These are phyloP conservation scores for Rosa rugosa DNA, from an alignment of 306 rosid genomes.

Conservation along the genomic window DNA sequence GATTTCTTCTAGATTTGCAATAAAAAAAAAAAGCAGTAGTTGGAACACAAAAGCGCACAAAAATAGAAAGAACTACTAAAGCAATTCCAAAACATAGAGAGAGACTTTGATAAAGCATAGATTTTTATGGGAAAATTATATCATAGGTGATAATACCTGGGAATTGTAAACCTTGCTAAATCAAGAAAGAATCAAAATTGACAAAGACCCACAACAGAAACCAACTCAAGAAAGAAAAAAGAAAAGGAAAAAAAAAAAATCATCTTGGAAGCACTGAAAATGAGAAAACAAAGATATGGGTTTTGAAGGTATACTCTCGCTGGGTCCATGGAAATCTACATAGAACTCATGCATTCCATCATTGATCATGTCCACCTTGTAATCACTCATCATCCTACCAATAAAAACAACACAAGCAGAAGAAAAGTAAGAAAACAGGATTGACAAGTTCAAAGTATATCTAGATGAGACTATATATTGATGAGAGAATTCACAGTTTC, in stretches of 20 bases:
- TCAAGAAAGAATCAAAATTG: slow-evolving; percentile 12
- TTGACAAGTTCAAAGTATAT: neutral
- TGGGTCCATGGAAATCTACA: slow-evolving; percentile 86
- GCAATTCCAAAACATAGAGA: slow-evolving; percentile 12
- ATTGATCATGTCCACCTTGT: slow-evolving; percentile 81
- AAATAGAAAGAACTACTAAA: slow-evolving; percentile 15
- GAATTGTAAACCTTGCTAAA: slow-evolving; percentile 36
- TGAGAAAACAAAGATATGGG: slow-evolving; percentile 22
- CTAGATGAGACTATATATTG: neutral
- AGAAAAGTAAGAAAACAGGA: neutral
- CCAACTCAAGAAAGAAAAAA: neutral
- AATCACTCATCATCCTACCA: slow-evolving; percentile 92
- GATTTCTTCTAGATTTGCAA: slow-evolving; percentile 21
- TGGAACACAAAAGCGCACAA: slow-evolving; percentile 18
- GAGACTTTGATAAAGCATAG: neutral
- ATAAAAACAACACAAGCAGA: slow-evolving; percentile 17
- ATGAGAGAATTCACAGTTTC: slow-evolving; percentile 63
- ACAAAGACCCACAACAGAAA: slow-evolving; percentile 13
- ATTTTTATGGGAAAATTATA: neutral
- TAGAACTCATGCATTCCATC: slow-evolving; percentile 81
- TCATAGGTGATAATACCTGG: slow-evolving; percentile 31
- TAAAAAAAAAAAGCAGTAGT: slow-evolving; percentile 5
- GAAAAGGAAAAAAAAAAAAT: neutral
- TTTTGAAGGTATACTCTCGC: slow-evolving; percentile 54
- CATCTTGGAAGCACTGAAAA: slow-evolving; percentile 8